These are phyloP conservation scores for Butyriboletus loyo DNA, from an alignment of 768 basidiomycete species.

Conservation along the genomic window DNA sequence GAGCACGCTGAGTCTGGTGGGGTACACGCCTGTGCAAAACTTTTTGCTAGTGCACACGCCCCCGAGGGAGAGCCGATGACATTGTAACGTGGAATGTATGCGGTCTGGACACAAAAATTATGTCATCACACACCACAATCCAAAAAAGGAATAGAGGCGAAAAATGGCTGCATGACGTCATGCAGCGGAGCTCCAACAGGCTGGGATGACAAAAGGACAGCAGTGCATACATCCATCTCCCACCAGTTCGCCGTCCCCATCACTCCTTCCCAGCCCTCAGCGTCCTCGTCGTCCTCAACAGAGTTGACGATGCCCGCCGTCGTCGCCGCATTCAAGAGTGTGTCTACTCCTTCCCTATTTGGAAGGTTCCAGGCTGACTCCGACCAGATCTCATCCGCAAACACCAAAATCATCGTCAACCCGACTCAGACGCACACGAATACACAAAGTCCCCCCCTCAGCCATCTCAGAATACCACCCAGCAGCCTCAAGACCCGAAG, in stretches of 20 bases:
- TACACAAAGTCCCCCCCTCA: constrained; percentile 15
- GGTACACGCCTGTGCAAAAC: constrained; percentile 75
- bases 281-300: constrained; percentile 7
- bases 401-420: constrained; percentile 63
- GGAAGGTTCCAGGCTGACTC: constrained; percentile 13
- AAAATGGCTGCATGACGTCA: constrained; percentile 30
- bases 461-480: constrained; percentile 21
- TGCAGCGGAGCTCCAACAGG: constrained; percentile 32
- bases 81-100: no score
- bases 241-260: constrained; percentile 3
- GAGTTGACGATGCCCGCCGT: constrained; percentile 59
- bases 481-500: constrained; percentile 38
- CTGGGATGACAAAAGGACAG: constrained; percentile 30
- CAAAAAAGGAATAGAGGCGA: constrained; percentile 10
- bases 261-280: neutral
- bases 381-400: constrained; percentile 68
- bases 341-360: constrained; percentile 18
- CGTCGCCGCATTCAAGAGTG: constrained; percentile 89
- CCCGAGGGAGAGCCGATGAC: constrained; percentile 32
- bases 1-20: constrained; percentile 60
- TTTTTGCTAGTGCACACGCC: constrained; percentile 66
- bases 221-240: constrained; percentile 11
- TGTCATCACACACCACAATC: neutral
- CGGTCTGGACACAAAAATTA: neutral
- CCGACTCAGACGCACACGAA: constrained; percentile 32